Percentiles rank a stretch among this genome's conserved stretches.
Conservation (phyloP, 2,329 filamentous ascomycete genomes). For the Neopestalotiopsis clavispora region DNA sequence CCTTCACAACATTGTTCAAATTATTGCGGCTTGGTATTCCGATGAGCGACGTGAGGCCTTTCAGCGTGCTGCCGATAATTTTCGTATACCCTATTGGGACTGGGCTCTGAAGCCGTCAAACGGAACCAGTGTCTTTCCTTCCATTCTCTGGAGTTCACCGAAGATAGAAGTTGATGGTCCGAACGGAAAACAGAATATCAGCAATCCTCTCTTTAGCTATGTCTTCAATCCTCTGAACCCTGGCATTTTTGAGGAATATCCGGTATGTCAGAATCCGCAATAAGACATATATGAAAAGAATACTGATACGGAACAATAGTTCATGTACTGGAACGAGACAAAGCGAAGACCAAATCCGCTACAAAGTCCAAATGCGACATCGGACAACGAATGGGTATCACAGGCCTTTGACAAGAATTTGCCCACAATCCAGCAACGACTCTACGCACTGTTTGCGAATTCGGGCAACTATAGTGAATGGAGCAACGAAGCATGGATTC, state of each 20-base stretch:
- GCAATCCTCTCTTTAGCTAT: conserved; percentile 67
- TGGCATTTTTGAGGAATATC: conserved; percentile 61
- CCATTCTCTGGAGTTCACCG: conserved; percentile 50
- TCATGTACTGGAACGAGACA: conserved; percentile 64
- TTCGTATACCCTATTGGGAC: conserved; percentile 65
- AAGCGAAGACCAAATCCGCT: conserved; percentile 57
- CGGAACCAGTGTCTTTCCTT: conserved; percentile 53
- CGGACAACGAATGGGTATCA: conserved; percentile 64
- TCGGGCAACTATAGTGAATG: conserved; percentile 72
- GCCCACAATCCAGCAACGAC: conserved; percentile 61
- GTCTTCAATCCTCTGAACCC: conserved; percentile 63
- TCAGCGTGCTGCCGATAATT: conserved; percentile 52
- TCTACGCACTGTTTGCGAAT: conserved; percentile 70
- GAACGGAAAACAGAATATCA: conserved; percentile 57
- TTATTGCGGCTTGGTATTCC: conserved; percentile 40
- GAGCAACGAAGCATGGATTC: conserved; percentile 70
- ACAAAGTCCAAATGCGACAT: conserved; percentile 47
- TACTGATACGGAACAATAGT: conserved; percentile 42
- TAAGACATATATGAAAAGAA: background rate
- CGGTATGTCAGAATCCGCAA: conserved; percentile 50
- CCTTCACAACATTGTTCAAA: conserved; percentile 37
- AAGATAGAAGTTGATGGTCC: conserved; percentile 59
- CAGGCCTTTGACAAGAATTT: conserved; percentile 57
- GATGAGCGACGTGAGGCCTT: conserved; percentile 53
- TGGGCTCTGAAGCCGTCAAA: conserved; percentile 56